Evolutionary conservation across 352 stramenopile genomes (phyloP).

Genomic region (Phytophthora capsici): DNA sequence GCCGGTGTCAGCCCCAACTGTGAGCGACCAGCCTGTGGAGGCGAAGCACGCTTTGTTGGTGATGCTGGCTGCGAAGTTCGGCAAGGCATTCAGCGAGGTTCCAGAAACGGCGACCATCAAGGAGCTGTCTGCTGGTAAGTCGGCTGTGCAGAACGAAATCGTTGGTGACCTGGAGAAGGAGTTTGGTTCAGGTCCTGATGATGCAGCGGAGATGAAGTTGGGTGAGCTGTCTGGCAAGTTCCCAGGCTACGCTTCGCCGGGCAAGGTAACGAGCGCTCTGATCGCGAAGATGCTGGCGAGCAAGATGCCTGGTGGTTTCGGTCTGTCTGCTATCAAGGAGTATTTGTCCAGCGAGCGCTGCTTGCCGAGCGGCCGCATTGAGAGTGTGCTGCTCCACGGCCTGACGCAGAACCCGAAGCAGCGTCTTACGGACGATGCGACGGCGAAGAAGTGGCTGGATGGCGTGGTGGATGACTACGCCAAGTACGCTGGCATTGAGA

Average conservation of each 20-base stretch:
- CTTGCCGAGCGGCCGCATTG: constrained; percentile 70
- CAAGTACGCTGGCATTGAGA: constrained; percentile 59
- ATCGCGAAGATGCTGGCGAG: constrained; percentile 82
- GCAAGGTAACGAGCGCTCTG: constrained; percentile 76
- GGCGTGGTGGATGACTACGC: constrained; percentile 80
- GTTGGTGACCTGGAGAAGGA: constrained; percentile 87
- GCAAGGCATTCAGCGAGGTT: constrained; percentile 75
- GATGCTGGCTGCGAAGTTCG: constrained; percentile 79
- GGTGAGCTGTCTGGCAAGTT: constrained; percentile 74
- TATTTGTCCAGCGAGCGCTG: constrained; percentile 78
- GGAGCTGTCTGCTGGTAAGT: constrained; percentile 81
- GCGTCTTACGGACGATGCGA: constrained; percentile 63
- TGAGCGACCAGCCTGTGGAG: constrained; percentile 68
- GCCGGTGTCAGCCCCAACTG: constrained; percentile 57
- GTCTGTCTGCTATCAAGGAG: constrained; percentile 73
- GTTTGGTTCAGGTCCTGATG: constrained; percentile 80
- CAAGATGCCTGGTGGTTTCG: constrained; percentile 88
- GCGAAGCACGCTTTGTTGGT: constrained; percentile 81
- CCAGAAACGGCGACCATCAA: constrained; percentile 75
- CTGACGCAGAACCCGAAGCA: constrained; percentile 75
- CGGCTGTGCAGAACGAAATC: constrained; percentile 90
- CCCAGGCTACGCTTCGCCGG: constrained; percentile 66
- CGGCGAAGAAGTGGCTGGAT: constrained; percentile 85
- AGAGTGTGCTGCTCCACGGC: constrained; percentile 82
- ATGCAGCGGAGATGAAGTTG: constrained; percentile 82